Percentiles rank a stretch among this genome's conserved stretches.
phyloP scores from a whole-genome alignment of 2,329 filamentous ascomycete genomes.

The Colletotrichum orchidophilum region DNA sequence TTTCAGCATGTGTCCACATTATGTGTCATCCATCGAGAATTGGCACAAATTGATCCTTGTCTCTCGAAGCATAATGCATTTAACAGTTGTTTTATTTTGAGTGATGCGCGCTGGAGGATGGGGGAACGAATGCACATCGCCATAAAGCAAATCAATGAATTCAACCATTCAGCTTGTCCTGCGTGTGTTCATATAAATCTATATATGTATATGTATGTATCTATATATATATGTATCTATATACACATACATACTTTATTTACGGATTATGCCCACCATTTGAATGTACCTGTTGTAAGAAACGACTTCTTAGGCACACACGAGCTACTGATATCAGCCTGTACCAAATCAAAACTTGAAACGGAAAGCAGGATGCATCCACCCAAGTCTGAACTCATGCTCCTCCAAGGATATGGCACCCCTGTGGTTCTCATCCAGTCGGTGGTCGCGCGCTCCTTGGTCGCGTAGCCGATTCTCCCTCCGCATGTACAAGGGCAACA shows the following conservation, averaged over 20 bases:
- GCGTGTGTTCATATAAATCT: background rate
- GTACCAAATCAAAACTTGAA: slow-evolving; percentile 34
- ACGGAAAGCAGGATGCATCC: slow-evolving; percentile 37
- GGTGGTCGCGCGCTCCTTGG: slow-evolving; percentile 35
- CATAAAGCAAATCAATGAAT: too few relatives aligned
- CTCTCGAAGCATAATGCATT: too few relatives aligned
- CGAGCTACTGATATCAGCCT: background rate
- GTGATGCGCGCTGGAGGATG: background rate
- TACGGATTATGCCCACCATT: too few relatives aligned
- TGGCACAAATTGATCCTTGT: too few relatives aligned
- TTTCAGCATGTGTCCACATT: too few relatives aligned
- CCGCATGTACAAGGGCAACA: slow-evolving; percentile 35
- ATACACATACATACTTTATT: too few relatives aligned
- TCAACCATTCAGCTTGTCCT: too few relatives aligned
- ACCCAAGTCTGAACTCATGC: slow-evolving; percentile 39
- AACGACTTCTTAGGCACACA: too few relatives aligned
- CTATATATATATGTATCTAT: too few relatives aligned
- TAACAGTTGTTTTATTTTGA: background rate
- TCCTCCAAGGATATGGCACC: slow-evolving; percentile 33
- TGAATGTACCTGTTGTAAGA: too few relatives aligned
- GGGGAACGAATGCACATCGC: background rate
- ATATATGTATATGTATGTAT: background rate
- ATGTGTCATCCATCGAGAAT: too few relatives aligned
- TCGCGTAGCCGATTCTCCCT: slow-evolving; percentile 37
- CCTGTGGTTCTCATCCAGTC: slow-evolving; percentile 30